Evolutionary conservation across 2,329 filamentous ascomycete genomes (phyloP).

Genomic region (Purpureocillium lavendulum): DNA sequence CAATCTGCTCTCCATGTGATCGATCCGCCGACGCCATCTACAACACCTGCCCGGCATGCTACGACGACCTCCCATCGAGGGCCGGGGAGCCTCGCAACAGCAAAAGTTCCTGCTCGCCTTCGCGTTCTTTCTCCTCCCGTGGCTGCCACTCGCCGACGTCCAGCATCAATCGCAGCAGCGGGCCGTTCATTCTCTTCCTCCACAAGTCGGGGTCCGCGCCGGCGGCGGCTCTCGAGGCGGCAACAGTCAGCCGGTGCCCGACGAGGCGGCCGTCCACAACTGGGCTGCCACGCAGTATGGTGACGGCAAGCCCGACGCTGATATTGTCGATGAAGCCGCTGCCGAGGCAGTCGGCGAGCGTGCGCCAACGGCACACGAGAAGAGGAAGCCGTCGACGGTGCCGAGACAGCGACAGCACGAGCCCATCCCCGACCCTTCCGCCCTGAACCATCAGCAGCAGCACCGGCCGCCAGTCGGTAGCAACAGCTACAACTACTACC

Average conservation of each 20-base stretch:
- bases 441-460: background rate
- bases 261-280: constrained; percentile 17
- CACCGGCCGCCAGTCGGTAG: constrained; percentile 9
- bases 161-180: constrained; percentile 49
- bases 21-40: background rate
- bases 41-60: constrained; percentile 35
- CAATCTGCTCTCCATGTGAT: constrained; percentile 9
- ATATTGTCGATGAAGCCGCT: constrained; percentile 6
- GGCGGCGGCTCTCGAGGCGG: constrained; percentile 5
- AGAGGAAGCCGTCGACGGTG: background rate
- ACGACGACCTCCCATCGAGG: constrained; percentile 56
- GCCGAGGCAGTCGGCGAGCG: constrained; percentile 13
- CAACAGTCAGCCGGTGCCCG: constrained; percentile 16
- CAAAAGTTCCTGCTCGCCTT: constrained; percentile 44
- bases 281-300: constrained; percentile 18
- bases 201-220: constrained; percentile 2
- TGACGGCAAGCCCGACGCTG: background rate
- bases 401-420: background rate
- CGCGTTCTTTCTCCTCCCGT: constrained; percentile 49
- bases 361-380: background rate
- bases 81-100: constrained; percentile 37
- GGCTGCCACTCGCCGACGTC: constrained; percentile 48
- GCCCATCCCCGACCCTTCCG: constrained; percentile 8
- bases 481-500: constrained; percentile 5
- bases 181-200: background rate